Percentiles rank a stretch among this genome's conserved stretches.
Evolutionary conservation across 306 rosid species (phyloP).

Genomic region (Quercus robur): DNA sequence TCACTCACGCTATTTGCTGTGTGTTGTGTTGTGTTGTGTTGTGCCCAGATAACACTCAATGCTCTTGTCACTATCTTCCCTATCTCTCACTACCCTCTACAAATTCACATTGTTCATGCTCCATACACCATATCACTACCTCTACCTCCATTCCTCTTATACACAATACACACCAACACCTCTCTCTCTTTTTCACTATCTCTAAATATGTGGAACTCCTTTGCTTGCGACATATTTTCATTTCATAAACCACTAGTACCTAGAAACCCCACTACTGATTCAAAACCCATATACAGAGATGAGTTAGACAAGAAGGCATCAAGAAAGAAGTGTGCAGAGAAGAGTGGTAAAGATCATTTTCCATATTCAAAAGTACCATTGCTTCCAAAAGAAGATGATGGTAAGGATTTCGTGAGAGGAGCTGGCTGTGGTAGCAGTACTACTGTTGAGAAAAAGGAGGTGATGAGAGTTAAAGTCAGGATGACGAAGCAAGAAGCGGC

Average conservation of each 20-base stretch:
- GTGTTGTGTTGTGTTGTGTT: neutral
- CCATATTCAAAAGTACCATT: constrained; percentile 33
- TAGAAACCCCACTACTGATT: neutral
- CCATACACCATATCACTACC: no score
- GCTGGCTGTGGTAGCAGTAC: neutral
- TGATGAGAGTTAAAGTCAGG: constrained; percentile 52
- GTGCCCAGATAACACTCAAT: no score
- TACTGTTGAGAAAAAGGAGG: constrained; percentile 3
- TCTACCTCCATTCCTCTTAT: no score
- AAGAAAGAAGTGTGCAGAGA: constrained; percentile 11
- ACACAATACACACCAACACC: no score
- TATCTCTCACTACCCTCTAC: no score
- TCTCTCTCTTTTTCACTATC: neutral
- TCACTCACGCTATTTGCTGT: no score
- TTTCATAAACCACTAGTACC: constrained; percentile 4
- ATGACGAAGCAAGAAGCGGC: constrained; percentile 71
- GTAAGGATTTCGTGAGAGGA: constrained; percentile 5
- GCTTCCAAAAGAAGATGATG: constrained; percentile 26
- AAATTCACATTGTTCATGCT: no score
- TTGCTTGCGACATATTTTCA: constrained; percentile 8
- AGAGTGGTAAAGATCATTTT: constrained; percentile 21
- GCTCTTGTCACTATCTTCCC: no score
- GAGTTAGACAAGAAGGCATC: constrained; percentile 32
- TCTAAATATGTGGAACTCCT: neutral
- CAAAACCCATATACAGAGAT: constrained; percentile 38